Percentiles rank a stretch among this genome's conserved stretches.
Evolutionary conservation across 2,329 filamentous ascomycete genomes (phyloP).

Genomic region (Colletotrichum graminicola): DNA sequence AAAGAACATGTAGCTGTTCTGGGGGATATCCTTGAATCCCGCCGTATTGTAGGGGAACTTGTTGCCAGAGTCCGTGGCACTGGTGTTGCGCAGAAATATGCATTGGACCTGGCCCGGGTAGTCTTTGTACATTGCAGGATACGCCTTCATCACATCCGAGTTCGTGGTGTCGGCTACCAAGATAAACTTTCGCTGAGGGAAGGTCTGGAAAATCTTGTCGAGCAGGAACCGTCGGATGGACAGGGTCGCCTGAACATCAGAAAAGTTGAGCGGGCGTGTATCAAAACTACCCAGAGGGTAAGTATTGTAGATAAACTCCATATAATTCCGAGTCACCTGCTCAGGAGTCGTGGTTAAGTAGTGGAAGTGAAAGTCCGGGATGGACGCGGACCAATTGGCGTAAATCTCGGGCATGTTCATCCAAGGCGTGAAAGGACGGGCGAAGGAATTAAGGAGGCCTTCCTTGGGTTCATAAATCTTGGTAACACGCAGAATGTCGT

Average conservation of each 20-base stretch:
- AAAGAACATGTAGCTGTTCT: constrained; percentile 85
- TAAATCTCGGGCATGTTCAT: constrained; percentile 86
- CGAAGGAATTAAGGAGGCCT: constrained; percentile 82
- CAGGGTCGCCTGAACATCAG: constrained; percentile 78
- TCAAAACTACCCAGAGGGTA: constrained; percentile 85
- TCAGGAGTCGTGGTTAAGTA: constrained; percentile 86
- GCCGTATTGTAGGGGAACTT: constrained; percentile 81
- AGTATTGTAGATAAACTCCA: constrained; percentile 83
- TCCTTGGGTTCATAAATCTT: constrained; percentile 83
- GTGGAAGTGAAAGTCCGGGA: constrained; percentile 81
- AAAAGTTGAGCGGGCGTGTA: constrained; percentile 83
- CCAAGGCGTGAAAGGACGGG: constrained; percentile 77
- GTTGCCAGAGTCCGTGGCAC: constrained; percentile 74
- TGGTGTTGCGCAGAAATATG: constrained; percentile 82
- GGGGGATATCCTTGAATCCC: constrained; percentile 76
- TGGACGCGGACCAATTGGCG: constrained; percentile 76
- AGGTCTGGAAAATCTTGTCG: constrained; percentile 79
- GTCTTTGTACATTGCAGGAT: constrained; percentile 71
- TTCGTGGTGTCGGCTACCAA: constrained; percentile 83
- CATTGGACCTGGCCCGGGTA: constrained; percentile 81
- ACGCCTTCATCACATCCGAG: constrained; percentile 78
- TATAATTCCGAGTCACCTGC: constrained; percentile 82
- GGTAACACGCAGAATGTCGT: constrained; percentile 84
- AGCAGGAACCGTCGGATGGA: constrained; percentile 78
- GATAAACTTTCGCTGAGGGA: constrained; percentile 80